phyloP scores from a whole-genome alignment of 768 basidiomycete species.

The Naganishia friedmannii region DNA sequence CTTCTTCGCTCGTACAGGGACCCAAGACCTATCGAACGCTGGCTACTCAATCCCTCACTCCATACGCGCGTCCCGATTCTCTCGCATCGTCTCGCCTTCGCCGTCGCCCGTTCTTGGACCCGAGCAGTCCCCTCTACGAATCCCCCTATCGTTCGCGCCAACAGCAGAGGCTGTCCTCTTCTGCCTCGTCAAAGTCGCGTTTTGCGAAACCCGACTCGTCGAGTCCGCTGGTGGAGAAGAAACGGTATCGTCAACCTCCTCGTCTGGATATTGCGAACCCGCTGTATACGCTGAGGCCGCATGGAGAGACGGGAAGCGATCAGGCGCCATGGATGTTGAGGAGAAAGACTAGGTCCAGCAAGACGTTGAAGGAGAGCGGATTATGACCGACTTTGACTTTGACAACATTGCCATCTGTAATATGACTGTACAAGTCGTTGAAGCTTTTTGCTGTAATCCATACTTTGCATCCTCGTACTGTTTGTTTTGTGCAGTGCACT shows the following conservation, averaged over 20 bases:
- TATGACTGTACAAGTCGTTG: neutral
- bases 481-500: neutral
- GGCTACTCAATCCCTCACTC: neutral
- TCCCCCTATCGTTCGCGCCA: slow-evolving; percentile 7
- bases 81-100: neutral
- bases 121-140: slow-evolving; percentile 19
- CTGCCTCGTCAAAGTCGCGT: neutral
- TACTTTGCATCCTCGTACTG: neutral
- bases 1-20: neutral
- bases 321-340: slow-evolving; percentile 8
- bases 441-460: slow-evolving; percentile 2
- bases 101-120: slow-evolving; percentile 4
- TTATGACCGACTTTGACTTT: neutral
- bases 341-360: neutral
- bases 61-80: neutral
- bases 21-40: slow-evolving; percentile 5
- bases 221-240: slow-evolving; percentile 13
- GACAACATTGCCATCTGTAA: neutral
- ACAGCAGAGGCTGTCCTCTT: neutral
- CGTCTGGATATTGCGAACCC: slow-evolving; percentile 20
- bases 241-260: neutral
- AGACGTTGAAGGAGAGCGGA: slow-evolving; percentile 17
- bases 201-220: slow-evolving; percentile 5
- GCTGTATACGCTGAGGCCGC: slow-evolving; percentile 15
- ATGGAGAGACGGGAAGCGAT: neutral